Conservation (phyloP, 495 filamentous ascomycete species). For the Penicillium turbatum region DNA sequence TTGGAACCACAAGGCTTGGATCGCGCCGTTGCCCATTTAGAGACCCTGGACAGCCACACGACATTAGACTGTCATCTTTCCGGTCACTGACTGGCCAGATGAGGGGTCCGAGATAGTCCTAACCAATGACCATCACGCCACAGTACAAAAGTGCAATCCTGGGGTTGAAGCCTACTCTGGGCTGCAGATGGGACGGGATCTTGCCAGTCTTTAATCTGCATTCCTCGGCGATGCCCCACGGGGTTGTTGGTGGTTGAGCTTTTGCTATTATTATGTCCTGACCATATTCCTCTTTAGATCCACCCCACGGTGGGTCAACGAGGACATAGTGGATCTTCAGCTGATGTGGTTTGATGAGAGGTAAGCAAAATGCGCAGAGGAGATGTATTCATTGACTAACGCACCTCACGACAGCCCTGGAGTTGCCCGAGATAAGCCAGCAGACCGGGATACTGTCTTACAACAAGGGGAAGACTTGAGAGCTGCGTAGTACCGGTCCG, state of each 20-base stretch:
- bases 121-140: not conserved
- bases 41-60: not conserved
- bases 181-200: not conserved
- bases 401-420: not conserved
- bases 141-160: not conserved
- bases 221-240: not conserved
- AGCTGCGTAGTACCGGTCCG: conserved; percentile 16
- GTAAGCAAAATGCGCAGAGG: too few species aligned
- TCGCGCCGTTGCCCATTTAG: not conserved
- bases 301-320: too few species aligned
- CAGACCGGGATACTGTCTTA: not conserved
- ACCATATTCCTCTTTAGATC: not conserved
- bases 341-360: too few species aligned
- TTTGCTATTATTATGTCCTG: too few species aligned
- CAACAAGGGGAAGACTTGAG: not conserved
- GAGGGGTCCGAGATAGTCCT: not conserved
- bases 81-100: not conserved
- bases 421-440: not conserved
- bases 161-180: not conserved
- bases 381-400: not conserved
- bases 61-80: not conserved
- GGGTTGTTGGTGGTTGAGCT: not conserved
- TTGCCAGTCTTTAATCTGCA: not conserved
- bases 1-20: not conserved
- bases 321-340: too few species aligned